A percentile compares a stretch with the other conserved stretches of the same genome.
Conservation (phyloP, 2,329 filamentous ascomycete species). For the Ophiocordyceps camponoti-leonardi region DNA sequence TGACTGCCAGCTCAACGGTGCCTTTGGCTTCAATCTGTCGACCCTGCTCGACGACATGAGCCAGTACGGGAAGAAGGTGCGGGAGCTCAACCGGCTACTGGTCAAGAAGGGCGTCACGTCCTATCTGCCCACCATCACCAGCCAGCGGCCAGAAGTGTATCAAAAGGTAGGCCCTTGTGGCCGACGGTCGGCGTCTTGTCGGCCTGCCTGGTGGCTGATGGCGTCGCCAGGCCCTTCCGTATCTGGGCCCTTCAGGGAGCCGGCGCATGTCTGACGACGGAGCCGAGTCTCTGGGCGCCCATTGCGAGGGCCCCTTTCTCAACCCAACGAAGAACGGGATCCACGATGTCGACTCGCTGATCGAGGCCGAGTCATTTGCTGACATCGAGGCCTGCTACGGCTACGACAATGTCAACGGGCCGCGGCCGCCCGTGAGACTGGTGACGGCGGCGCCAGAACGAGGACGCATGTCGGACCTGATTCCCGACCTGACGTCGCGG, state of each 20-base stretch:
- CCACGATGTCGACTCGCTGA: constrained; percentile 60
- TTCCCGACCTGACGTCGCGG: constrained; percentile 44
- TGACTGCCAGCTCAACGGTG: constrained; percentile 83
- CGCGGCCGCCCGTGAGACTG: constrained; percentile 43
- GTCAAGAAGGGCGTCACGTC: constrained; percentile 72
- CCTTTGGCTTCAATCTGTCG: constrained; percentile 86
- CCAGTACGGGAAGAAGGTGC: constrained; percentile 56
- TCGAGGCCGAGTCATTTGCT: constrained; percentile 40
- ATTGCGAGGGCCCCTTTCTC: constrained; percentile 83
- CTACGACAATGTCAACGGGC: constrained; percentile 39
- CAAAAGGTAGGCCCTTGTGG: constrained; percentile 32
- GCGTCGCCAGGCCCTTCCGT: constrained; percentile 46
- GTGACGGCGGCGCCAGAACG: constrained; percentile 77
- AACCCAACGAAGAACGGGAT: constrained; percentile 72
- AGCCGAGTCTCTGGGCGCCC: constrained; percentile 74
- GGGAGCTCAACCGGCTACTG: constrained; percentile 52
- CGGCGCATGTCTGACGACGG: constrained; percentile 46
- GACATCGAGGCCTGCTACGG: constrained; percentile 63
- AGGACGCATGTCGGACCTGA: constrained; percentile 50
- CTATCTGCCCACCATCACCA: constrained; percentile 73
- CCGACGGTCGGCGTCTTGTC: not conserved
- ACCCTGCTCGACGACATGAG: constrained; percentile 50
- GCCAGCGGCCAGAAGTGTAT: constrained; percentile 67
- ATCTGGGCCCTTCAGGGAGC: constrained; percentile 54
- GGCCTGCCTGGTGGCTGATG: not conserved